These are phyloP conservation scores for Ceratocystis diversiconidia DNA, from an alignment of 2,329 filamentous ascomycete genomes.

Conservation along the genomic window DNA sequence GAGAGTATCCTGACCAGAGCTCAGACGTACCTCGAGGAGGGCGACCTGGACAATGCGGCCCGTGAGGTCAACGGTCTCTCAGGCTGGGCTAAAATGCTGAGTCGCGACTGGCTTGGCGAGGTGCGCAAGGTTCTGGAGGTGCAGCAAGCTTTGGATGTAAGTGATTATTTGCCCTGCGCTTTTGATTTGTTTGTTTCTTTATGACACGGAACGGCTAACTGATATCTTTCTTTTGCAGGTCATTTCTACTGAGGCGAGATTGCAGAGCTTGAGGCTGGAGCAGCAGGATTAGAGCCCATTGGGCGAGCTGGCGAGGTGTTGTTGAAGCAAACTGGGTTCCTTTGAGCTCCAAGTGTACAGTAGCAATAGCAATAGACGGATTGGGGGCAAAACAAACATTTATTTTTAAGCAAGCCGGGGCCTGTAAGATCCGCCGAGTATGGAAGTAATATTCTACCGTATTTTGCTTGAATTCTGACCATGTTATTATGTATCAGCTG, in stretches of 20 bases:
- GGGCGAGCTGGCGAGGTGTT: neutral
- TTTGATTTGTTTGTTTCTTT: neutral
- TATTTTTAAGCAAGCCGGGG: neutral
- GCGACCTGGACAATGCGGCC: constrained; percentile 78
- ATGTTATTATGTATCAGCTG: neutral
- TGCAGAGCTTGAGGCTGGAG: constrained; percentile 53
- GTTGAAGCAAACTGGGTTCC: constrained; percentile 4
- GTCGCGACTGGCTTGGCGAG: constrained; percentile 85
- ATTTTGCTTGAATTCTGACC: neutral
- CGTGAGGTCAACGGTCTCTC: constrained; percentile 86
- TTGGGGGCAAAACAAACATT: constrained; percentile 1
- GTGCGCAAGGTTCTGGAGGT: constrained; percentile 87
- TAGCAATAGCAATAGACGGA: constrained; percentile 18
- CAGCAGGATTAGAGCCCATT: constrained; percentile 11
- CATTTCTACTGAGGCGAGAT: constrained; percentile 75
- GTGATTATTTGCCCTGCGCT: constrained; percentile 25
- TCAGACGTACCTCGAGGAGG: constrained; percentile 82
- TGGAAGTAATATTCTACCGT: too few species aligned
- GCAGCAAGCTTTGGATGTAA: constrained; percentile 86
- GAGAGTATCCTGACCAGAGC: constrained; percentile 85
- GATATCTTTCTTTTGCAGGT: constrained; percentile 38
- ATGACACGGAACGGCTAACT: constrained; percentile 21
- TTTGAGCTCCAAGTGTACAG: constrained; percentile 18
- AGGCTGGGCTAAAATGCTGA: constrained; percentile 91
- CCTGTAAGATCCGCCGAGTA: too few species aligned